Conservation (phyloP, 768 basidiomycete species). For the Leucocoprinus leucothites region DNA sequence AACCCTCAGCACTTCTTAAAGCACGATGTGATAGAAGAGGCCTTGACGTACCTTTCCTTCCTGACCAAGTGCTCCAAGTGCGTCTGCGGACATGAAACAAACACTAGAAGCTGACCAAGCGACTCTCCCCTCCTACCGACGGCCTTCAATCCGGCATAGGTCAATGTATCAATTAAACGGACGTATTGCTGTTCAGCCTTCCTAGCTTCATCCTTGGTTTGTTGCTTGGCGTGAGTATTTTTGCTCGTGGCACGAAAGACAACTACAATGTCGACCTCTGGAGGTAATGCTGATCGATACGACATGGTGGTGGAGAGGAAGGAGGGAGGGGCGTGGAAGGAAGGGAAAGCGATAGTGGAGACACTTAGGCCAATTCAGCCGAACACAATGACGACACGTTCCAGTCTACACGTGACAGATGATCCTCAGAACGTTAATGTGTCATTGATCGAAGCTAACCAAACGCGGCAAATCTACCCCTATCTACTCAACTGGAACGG, state of each 20-base stretch:
- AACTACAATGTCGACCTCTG: slow-evolving; percentile 71
- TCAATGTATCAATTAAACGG: slow-evolving; percentile 60
- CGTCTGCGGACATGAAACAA: slow-evolving; percentile 66
- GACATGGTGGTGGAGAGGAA: slow-evolving; percentile 14
- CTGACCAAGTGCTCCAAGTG: slow-evolving; percentile 64
- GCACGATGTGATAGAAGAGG: slow-evolving; percentile 14
- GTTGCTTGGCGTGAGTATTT: slow-evolving; percentile 53
- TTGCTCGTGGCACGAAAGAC: slow-evolving; percentile 58
- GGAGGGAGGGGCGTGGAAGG: neutral
- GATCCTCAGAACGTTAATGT: neutral
- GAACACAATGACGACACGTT: slow-evolving; percentile 11
- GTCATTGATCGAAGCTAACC: neutral
- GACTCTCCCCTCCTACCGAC: slow-evolving; percentile 77
- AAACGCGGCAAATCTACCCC: neutral
- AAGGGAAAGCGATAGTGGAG: neutral
- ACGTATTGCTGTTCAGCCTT: slow-evolving; percentile 71
- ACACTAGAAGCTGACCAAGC: slow-evolving; percentile 71
- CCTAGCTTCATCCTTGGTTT: slow-evolving; percentile 49
- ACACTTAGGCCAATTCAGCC: neutral
- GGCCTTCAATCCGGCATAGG: slow-evolving; percentile 60
- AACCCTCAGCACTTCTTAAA: neutral
- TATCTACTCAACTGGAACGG: slow-evolving; percentile 11
- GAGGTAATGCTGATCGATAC: slow-evolving; percentile 22
- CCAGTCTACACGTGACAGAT: neutral
- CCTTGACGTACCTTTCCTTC: slow-evolving; percentile 70